phyloP scores from a whole-genome alignment of 2,329 filamentous ascomycete species.

The Mariannaea sp. region DNA sequence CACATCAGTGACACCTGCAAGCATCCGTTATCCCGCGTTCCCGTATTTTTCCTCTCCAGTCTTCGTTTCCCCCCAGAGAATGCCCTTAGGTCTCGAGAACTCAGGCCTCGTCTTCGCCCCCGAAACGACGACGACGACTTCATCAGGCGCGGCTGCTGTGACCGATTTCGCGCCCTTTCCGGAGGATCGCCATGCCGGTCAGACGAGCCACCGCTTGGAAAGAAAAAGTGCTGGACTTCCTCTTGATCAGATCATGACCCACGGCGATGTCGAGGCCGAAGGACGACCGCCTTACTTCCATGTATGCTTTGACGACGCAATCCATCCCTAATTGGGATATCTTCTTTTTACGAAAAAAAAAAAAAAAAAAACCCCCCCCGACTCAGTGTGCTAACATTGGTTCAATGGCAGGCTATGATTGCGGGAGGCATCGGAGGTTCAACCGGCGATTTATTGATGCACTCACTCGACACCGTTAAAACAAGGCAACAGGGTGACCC shows the following conservation, averaged over 20 bases:
- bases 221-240: constrained; percentile 34
- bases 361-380: background rate
- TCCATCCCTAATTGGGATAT: too few species aligned
- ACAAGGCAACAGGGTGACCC: constrained; percentile 97
- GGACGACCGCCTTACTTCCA: constrained; percentile 52
- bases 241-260: constrained; percentile 42
- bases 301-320: constrained; percentile 42
- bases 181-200: constrained; percentile 43
- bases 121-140: constrained; percentile 26
- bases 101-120: constrained; percentile 32
- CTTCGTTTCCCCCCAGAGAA: constrained; percentile 30
- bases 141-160: constrained; percentile 4
- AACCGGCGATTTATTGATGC: constrained; percentile 97
- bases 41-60: constrained; percentile 12
- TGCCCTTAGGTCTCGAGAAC: constrained; percentile 36
- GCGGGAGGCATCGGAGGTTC: constrained; percentile 92
- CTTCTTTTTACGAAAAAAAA: background rate
- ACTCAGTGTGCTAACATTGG: constrained; percentile 27
- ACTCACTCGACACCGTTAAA: constrained; percentile 98
- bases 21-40: constrained; percentile 17
- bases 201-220: constrained; percentile 34
- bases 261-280: constrained; percentile 48
- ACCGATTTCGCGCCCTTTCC: constrained; percentile 32
- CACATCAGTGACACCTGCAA: background rate
- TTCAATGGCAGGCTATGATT: constrained; percentile 76